Evolutionary conservation across 2,329 filamentous ascomycete species (phyloP), one percentile per base, ranked within the genome.

Genomic region (Sclerotinia sclerotiorum): DNA sequence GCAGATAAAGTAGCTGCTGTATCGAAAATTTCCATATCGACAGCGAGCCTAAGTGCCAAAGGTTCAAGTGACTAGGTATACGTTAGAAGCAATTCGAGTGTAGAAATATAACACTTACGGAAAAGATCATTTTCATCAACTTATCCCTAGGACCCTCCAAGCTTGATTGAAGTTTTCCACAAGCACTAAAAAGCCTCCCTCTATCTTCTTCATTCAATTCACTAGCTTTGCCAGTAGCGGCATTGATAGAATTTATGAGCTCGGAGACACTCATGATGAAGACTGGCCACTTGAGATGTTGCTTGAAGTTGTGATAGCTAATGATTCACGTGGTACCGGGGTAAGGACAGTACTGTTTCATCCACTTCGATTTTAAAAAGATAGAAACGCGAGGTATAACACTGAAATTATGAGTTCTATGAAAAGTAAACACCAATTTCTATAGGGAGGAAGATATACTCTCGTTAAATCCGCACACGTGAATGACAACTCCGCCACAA

Each of bases 11-110:
- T 21, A 17, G 42, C 66, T 39, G 60, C 51, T 2, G 51, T 52
- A 29, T 68, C 66, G 10, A 65, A 68, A 11, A 68, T 39, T 24
- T 65, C 29, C 66, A 68, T 68, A 11, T 65, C 51, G 0, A 65
- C 44, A 19, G 66, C 66, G 10, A 65, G 32, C 3, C 51, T n/a
- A 2, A 68, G 60, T 10, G 51, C 66, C 21, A 65, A 35, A 2
- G 49, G 21, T 8, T 64, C 42, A 44, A 65, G 39, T 44, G 51
- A 54, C 66, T 68, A 5, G 10, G 15, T 7, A 7, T 15, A 48
- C 8, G 24, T 54, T 3, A 44, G 11, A 63, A 49, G n/a, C 17
- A 1, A 27, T 7, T 29, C 4, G 2, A n/a, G 6, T 15, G 21
- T 15, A 1, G 8, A 8, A 24, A 21, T 1, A 29, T 3, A 17